Evolutionary conservation across 768 basidiomycete species (phyloP), one percentile per base, ranked within the genome.

Genomic region (Pleurotus giganteus): DNA sequence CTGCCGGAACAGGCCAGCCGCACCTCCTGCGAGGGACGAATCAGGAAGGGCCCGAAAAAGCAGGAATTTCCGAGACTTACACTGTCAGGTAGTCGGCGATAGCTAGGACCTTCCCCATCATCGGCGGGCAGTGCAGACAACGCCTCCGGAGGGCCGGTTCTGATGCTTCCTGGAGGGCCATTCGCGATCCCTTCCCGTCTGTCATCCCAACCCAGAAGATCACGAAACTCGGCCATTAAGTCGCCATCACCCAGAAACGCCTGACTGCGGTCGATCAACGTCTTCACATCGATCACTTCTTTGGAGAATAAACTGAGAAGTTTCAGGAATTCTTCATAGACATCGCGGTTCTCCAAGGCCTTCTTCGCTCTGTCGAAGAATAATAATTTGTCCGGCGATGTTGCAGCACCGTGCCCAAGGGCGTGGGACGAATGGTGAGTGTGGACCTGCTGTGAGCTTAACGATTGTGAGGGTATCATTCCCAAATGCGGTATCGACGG

Each of bases 341-440:
- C 78, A 50, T 89, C 89, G 57, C 83, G 80, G 66, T 76, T 82
- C 65, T 91, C 91, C 6, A 93, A 70, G 0, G 84, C 75, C 60
- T 85, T 87, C 70, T 90, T 96, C 59, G 94, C 91, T 37, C 91
- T 85, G 65, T 98, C 97, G 65, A 98, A 98, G 78, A 98, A 98
- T 11, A 89, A 74, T 28, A 94, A 80, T 64, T 97, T 94, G 57
- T 92, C 89, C 9, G 82, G 78, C 1, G 82, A 68, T 4, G 74
- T 63, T 29, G 69, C 67, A 27, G 60, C 64, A 21, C 71, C 64
- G 53, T 71, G 71, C 0, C 71, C 69, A 37, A 64, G 53, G 46
- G 65, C 50, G 59, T 70, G 69, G 24, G 65, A 54, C 36, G 64
- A 61, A 60, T 56, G 67, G 47, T 62, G 57, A 47, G 60, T 55